These are phyloP conservation scores for Didymella pinodella DNA, from an alignment of 2,329 filamentous ascomycete species.

Conservation along the genomic window DNA sequence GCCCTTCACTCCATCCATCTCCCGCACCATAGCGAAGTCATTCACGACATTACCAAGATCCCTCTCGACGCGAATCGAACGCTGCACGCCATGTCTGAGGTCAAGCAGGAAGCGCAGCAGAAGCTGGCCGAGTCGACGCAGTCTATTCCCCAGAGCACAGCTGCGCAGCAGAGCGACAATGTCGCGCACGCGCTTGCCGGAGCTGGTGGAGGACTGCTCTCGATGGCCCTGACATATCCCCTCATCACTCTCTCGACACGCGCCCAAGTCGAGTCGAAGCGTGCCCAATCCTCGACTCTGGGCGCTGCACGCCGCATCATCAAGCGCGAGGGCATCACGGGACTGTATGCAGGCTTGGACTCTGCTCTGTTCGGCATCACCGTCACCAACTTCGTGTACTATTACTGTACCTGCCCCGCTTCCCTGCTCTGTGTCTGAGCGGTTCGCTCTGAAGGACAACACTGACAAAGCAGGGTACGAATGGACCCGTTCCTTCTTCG, in stretches of 20 bases:
- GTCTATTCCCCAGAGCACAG: slow-evolving; percentile 62
- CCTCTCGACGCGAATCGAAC: slow-evolving; percentile 5
- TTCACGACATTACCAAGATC: not conserved
- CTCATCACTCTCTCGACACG: slow-evolving; percentile 97
- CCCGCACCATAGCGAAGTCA: not conserved
- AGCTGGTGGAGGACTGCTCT: slow-evolving; percentile 90
- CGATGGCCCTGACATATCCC: slow-evolving; percentile 94
- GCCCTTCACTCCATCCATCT: not conserved
- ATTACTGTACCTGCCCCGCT: slow-evolving; percentile 73
- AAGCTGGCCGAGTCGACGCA: slow-evolving; percentile 49
- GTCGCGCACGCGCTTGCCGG: slow-evolving; percentile 94
- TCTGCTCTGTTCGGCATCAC: slow-evolving; percentile 97
- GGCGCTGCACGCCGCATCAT: slow-evolving; percentile 86
- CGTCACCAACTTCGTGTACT: slow-evolving; percentile 99
- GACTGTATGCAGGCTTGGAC: slow-evolving; percentile 91
- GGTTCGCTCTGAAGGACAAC: not conserved
- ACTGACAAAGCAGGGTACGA: slow-evolving; percentile 73
- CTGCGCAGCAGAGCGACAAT: slow-evolving; percentile 89
- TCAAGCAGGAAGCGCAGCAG: slow-evolving; percentile 41
- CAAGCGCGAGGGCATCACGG: slow-evolving; percentile 85
- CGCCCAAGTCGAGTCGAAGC: slow-evolving; percentile 96
- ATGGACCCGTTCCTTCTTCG: slow-evolving; percentile 90
- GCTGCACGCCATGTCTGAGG: slow-evolving; percentile 40
- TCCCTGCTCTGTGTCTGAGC: not conserved
- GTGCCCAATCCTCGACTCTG: slow-evolving; percentile 83